Base-by-base conservation (phyloP, 179 eudicot species). In the Gypsophila paniculata region DNA sequence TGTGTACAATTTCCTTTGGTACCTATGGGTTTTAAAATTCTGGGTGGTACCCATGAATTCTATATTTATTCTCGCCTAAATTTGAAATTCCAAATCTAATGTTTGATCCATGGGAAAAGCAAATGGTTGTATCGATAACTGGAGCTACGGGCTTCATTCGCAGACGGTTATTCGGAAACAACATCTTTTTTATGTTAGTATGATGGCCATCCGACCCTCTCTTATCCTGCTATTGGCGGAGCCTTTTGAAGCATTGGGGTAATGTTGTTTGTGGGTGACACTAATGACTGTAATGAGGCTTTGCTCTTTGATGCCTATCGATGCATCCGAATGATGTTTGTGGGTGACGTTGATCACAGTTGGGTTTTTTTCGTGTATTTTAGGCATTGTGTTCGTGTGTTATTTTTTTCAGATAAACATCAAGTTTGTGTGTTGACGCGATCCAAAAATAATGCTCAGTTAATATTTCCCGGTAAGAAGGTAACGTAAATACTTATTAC, bases 401-500 rank as follows among this genome's bases (percentile, higher is more conserved):
- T 44, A 51, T 49, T 70, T 25, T 55, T 54, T 80, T 76, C 87
- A 94, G 99, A 88, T 79, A 84, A 88, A 58, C 95, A 94, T 76
- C 79, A 78, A 69, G 86, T 94, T 77, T 84, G 78, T 65, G 92
- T 94, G 70, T 83, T 94, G 86, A 94, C 99, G 10, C 82, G 99
- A 68, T 91, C 97, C 14, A 90, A 79, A 79, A 84, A 91, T 29
- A 88, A 83, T 59, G 99, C 99, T 65, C 88, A 80, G 79, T 75
- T 78, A 67, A 85, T 91, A 74, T 94, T 94, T 88, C 96, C 99
- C 72, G 97, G 99, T 94, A 94, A 94, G 99, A 90, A 91, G 99
- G 97, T 91, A 91, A 91, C 87, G 81, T 21, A 48, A 34, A 49
- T 60, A 48, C 57, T 38, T 61, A 68, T 55, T 51, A 53, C 58